Evolutionary conservation across 2,329 filamentous ascomycete species (phyloP).

Genomic region (Cadophora luteo-olivacea): DNA sequence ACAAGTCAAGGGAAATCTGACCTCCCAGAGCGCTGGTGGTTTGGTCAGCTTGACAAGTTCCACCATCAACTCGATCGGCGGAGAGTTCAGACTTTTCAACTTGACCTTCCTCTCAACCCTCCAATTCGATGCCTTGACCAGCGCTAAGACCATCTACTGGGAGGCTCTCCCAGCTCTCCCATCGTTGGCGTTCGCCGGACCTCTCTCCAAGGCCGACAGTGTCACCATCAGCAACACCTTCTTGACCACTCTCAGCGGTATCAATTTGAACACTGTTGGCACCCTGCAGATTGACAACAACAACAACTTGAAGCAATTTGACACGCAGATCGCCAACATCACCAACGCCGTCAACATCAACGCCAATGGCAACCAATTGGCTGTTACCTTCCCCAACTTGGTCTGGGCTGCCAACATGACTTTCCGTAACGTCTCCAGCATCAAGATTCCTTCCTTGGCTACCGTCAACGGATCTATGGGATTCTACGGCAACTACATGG

Average conservation of each 20-base stretch:
- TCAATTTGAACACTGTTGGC: conserved; percentile 77
- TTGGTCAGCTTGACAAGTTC: conserved; percentile 68
- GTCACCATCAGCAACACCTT: conserved; percentile 87
- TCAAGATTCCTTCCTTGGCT: conserved; percentile 76
- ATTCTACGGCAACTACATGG: conserved; percentile 80
- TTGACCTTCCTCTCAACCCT: conserved; percentile 74
- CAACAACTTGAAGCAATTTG: conserved; percentile 75
- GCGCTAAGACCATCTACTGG: conserved; percentile 73
- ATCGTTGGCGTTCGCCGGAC: conserved; percentile 61
- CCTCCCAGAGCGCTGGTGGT: conserved; percentile 64
- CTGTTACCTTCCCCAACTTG: conserved; percentile 78
- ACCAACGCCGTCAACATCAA: conserved; percentile 73
- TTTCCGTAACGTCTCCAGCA: conserved; percentile 77
- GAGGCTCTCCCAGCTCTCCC: conserved; percentile 71
- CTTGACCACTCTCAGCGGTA: conserved; percentile 77
- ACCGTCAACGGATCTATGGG: conserved; percentile 80
- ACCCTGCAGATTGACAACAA: conserved; percentile 91
- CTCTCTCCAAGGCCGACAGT: conserved; percentile 69
- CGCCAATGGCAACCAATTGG: conserved; percentile 78
- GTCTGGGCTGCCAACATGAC: conserved; percentile 80
- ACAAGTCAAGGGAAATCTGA: conserved; percentile 62
- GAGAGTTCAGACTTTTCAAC: conserved; percentile 72
- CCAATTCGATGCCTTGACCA: conserved; percentile 67
- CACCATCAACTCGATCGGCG: conserved; percentile 69
- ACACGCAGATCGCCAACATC: conserved; percentile 80